These are phyloP conservation scores for Fusarium camptoceras DNA, from an alignment of 2,329 filamentous ascomycete genomes.

Conservation along the genomic window DNA sequence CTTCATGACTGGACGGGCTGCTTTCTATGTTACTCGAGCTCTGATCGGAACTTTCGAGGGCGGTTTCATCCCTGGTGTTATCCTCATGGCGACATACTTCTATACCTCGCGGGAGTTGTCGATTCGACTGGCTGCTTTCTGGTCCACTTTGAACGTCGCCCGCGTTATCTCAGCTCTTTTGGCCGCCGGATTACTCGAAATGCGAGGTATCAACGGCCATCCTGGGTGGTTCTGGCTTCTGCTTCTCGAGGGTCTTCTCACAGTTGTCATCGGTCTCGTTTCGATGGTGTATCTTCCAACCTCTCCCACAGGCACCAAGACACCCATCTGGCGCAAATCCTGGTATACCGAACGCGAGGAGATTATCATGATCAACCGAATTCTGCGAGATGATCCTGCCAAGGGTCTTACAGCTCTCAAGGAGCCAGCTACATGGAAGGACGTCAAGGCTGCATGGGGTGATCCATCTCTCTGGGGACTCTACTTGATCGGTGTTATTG, in stretches of 20 bases:
- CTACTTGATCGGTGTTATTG: conserved; percentile 61
- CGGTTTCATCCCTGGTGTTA: conserved; percentile 69
- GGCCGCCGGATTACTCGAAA: conserved; percentile 60
- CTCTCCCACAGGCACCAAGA: conserved; percentile 74
- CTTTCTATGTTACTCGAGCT: conserved; percentile 64
- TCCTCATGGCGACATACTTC: conserved; percentile 77
- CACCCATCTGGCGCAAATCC: conserved; percentile 69
- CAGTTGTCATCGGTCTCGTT: conserved; percentile 63
- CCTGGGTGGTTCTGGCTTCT: conserved; percentile 69
- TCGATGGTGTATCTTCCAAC: conserved; percentile 71
- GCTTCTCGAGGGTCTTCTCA: conserved; percentile 57
- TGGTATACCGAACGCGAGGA: conserved; percentile 77
- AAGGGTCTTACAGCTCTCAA: conserved; percentile 62
- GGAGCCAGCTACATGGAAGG: conserved; percentile 56
- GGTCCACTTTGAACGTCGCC: conserved; percentile 63
- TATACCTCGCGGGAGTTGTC: conserved; percentile 77
- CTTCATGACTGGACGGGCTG: conserved; percentile 60
- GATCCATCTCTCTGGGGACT: conserved; percentile 63
- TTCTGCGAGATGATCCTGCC: conserved; percentile 65
- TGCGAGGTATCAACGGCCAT: conserved; percentile 60
- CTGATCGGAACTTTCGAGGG: conserved; percentile 66
- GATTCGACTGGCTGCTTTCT: conserved; percentile 75
- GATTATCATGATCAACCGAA: conserved; percentile 74
- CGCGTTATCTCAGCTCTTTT: conserved; percentile 61
- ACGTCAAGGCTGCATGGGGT: conserved; percentile 58